These are phyloP conservation scores for Globisporangium parvum DNA, from an alignment of 352 stramenopile genomes.

Conservation along the genomic window DNA sequence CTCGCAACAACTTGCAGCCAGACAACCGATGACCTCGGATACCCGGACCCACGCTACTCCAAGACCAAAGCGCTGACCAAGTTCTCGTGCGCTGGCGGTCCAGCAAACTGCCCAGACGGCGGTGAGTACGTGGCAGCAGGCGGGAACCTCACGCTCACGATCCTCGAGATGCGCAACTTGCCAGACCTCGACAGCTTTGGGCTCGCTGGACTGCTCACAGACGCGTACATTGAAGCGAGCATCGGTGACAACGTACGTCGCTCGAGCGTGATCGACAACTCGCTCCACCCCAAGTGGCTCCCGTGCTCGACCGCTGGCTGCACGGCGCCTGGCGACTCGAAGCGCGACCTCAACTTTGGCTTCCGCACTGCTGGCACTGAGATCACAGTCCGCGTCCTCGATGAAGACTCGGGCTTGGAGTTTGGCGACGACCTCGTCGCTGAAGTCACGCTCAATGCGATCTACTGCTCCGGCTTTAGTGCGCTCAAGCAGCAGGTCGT, in stretches of 20 bases:
- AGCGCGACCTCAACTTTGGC: slow-evolving; percentile 78
- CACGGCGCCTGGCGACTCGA: slow-evolving; percentile 32
- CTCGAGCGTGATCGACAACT: slow-evolving; percentile 32
- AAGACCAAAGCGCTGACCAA: slow-evolving; percentile 32
- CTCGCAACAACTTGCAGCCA: slow-evolving; percentile 18
- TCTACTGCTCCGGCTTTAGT: slow-evolving; percentile 77
- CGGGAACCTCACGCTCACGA: slow-evolving; percentile 83
- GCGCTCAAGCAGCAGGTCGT: slow-evolving; percentile 35
- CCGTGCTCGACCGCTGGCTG: slow-evolving; percentile 45
- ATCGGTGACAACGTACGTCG: slow-evolving; percentile 68
- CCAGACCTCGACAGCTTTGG: slow-evolving; percentile 79
- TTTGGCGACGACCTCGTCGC: slow-evolving; percentile 84
- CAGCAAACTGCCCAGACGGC: slow-evolving; percentile 58
- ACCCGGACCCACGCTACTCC: slow-evolving; percentile 63
- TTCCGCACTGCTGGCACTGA: slow-evolving; percentile 74
- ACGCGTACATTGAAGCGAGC: slow-evolving; percentile 68
- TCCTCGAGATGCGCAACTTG: slow-evolving; percentile 82
- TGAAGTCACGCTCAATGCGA: slow-evolving; percentile 59
- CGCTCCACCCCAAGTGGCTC: slow-evolving; percentile 49
- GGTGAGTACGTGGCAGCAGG: slow-evolving; percentile 68
- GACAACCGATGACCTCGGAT: slow-evolving; percentile 50
- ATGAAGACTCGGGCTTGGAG: slow-evolving; percentile 84
- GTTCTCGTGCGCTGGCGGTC: slow-evolving; percentile 69
- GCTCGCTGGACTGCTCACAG: slow-evolving; percentile 49
- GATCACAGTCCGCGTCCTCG: slow-evolving; percentile 62